These are phyloP conservation scores for Plasmodium vivax DNA, from an alignment of 169 alveolate species.

Conservation along the genomic window DNA sequence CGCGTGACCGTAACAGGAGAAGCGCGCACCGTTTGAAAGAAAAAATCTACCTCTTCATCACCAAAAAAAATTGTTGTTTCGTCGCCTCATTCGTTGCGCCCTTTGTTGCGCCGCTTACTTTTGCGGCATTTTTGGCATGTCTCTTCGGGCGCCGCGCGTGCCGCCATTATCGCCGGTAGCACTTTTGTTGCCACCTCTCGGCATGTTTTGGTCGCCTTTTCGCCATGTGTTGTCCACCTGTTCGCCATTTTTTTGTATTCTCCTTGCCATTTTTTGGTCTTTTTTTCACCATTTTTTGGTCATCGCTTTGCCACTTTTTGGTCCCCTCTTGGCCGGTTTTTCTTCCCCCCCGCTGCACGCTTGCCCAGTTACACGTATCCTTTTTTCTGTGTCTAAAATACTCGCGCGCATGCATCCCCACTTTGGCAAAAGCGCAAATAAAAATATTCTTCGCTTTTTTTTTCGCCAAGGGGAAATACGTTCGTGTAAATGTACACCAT, in stretches of 20 bases:
- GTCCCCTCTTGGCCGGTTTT: background rate
- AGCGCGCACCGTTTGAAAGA: background rate
- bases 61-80: background rate
- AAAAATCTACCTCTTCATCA: background rate
- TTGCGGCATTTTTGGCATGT: background rate
- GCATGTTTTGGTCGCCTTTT: background rate
- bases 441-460: background rate
- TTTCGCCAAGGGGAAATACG: background rate
- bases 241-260: background rate
- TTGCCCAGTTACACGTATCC: background rate
- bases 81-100: background rate
- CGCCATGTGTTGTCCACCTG: background rate
- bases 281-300: too few species aligned
- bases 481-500: background rate
- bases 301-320: background rate
- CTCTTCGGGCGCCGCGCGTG: background rate
- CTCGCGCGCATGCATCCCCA: background rate
- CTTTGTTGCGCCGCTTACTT: background rate
- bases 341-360: background rate
- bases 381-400: background rate
- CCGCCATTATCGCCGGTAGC: background rate
- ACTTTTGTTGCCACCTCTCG: background rate
- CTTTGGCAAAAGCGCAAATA: background rate
- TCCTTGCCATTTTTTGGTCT: too few species aligned
- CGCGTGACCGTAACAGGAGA: background rate